Base-by-base conservation (phyloP, 306 rosid genomes). In the Fragaria nilgerrensis region DNA sequence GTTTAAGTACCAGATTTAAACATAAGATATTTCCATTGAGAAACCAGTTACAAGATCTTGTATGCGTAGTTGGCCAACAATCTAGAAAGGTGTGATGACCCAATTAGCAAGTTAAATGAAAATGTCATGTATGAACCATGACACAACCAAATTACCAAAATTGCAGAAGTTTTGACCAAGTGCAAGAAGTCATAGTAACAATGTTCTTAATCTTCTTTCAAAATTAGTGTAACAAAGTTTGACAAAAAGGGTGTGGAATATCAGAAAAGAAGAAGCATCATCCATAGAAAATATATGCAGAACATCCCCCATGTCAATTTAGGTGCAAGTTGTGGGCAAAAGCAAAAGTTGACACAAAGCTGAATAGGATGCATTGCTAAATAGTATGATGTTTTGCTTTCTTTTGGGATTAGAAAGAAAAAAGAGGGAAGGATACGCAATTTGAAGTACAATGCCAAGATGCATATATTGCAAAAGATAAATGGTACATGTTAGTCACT, bases 251-350 rank as follows among this genome's bases (percentile, higher is more conserved):
- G 39, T 37, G 25, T 66, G 48, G 48, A 34, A 4, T 65, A 65
- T 65, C 47, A 65, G 27, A 19, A 34, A 17, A 37, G 34, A 13
- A 15, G 23, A 56, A 74, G 77, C 58, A 43, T 39, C 29, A 25
- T 25, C 43, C 70, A 25, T 43, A 43, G 9, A 43, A 44, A 29
- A 71, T 16, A 49, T 36, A 53, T 36, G 13, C 49, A 75, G 22
- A 75, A 47, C 61, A 75, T 75, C 61, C 14, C 59, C 61, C 61
- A 72, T 27, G 75, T 50, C 77, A 76, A 50, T 81, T 72, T 77
- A 71, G 52, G 75, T 55, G 80, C 80, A 77, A 77, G 85, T 71
- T 64, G 74, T 72, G 85, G 75, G 78, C 55, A 72, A 77, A 77
- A 66, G 75, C 65, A 67, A 82, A 77, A 77, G 81, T 65, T 65